Evolutionary conservation across 345 rosid genomes (phyloP), one percentile per base, ranked within the genome.

Genomic region (Brassica nigra): DNA sequence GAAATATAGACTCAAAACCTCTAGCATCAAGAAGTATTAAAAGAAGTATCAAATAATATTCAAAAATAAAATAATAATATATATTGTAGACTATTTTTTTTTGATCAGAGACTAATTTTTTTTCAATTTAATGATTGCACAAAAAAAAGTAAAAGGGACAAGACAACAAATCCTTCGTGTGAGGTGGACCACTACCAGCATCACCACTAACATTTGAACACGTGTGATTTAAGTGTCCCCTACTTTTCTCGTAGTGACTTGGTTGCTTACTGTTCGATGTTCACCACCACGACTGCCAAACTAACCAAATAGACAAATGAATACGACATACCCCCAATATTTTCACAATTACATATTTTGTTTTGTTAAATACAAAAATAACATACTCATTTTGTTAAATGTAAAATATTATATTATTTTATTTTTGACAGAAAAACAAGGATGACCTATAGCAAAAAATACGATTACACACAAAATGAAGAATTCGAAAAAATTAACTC

Each of bases 91-190:
- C 55, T 14, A 47, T 1, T 12, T 14, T 23, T 23, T 23, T 23
- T 23, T 23, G 27, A 23, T 23, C 27, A 23, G 27, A 23, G 27
- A 23, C 27, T 23, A 23, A 23, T 23, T 23, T 23, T 23, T 23
- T 23, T 23, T 23, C 27, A 54, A 14, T 14, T 49, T 49, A 49
- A 49, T 49, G 57, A 15, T 49, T 49, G 57, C 52, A 42, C 52
- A 42, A 42, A n/a, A 55, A 55, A 55, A 55, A 18, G 27, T 1
- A 55, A 18, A 18, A 6, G 23, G 27, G 61, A 55, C 61, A 16
- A 37, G 59, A 54, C 59, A 15, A 72, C 66, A 59, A 59, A 42
- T 14, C 66, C 27, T 33, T 59, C 75, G 57, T 59, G 42, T 9
- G 58, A 28, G 29, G 9, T 11, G 9, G 7, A 57, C 63, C 65